phyloP scores from a whole-genome alignment of 208 protist genomes.

The Angomonas ambiguus region DNA sequence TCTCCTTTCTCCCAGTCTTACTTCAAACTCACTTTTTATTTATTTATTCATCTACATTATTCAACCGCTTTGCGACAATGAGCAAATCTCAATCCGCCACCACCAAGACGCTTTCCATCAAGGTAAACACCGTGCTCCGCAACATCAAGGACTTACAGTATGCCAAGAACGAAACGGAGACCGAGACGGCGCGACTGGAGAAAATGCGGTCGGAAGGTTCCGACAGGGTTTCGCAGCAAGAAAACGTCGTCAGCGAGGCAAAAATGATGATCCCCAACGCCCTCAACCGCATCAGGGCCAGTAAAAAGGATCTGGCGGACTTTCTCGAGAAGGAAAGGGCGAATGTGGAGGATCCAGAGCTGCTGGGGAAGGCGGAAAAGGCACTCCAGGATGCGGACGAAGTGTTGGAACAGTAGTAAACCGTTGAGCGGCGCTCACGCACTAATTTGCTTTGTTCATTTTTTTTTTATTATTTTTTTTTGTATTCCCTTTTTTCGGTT shows the following conservation, averaged over 20 bases:
- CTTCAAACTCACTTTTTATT: slow-evolving; percentile 8
- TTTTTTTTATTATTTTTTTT: background rate
- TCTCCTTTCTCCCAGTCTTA: background rate
- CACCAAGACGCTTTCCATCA: slow-evolving; percentile 3
- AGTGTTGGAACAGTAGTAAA: background rate
- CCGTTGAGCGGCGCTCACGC: background rate
- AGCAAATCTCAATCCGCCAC: background rate
- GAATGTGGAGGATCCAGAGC: slow-evolving; percentile 31
- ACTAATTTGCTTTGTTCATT: background rate
- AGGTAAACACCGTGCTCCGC: background rate
- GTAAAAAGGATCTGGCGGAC: slow-evolving; percentile 50
- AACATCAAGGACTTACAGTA: slow-evolving; percentile 8
- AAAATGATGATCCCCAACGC: slow-evolving; percentile 79
- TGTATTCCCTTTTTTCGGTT: too few species aligned
- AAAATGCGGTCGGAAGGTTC: slow-evolving; percentile 12
- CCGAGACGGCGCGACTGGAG: slow-evolving; percentile 1
- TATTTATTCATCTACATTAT: too few species aligned
- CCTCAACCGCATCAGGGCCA: slow-evolving; percentile 50
- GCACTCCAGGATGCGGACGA: background rate
- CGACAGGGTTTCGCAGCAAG: slow-evolving; percentile 65
- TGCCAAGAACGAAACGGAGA: background rate
- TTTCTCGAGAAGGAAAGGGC: slow-evolving; percentile 51
- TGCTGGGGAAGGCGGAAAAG: slow-evolving; percentile 17
- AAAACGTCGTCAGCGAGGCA: slow-evolving; percentile 66
- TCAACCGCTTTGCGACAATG: too few species aligned